Conservation (phyloP, 2,329 filamentous ascomycete species). For the Neofusicoccum sp. region DNA sequence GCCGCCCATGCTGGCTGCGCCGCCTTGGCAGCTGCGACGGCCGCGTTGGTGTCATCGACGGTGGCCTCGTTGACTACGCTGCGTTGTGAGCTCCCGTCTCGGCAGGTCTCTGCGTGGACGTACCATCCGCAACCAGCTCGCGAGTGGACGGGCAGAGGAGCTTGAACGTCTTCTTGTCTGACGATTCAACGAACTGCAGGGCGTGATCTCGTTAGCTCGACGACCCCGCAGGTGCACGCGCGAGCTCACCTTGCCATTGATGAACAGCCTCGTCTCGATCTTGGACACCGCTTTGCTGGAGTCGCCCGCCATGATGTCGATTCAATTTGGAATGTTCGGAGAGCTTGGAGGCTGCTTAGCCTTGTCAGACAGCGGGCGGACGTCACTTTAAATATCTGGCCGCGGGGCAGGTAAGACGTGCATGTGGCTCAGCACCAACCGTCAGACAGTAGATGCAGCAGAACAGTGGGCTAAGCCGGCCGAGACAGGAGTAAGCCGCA, state of each 20-base stretch:
- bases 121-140: conserved; percentile 32
- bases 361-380: background rate
- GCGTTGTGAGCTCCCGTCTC: background rate
- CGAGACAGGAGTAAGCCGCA: too few relatives aligned
- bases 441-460: background rate
- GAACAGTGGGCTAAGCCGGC: too few relatives aligned
- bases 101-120: background rate
- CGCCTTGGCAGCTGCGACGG: conserved; percentile 31
- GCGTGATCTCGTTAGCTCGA: conserved; percentile 21
- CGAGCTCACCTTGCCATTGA: conserved; percentile 6
- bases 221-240: too few relatives aligned
- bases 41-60: conserved; percentile 29
- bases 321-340: background rate
- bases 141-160: conserved; percentile 34
- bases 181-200: conserved; percentile 33
- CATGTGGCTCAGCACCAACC: background rate
- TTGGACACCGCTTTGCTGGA: background rate
- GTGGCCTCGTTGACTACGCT: conserved; percentile 24
- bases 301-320: background rate
- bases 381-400: background rate
- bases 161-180: conserved; percentile 32
- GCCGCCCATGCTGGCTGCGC: conserved; percentile 37
- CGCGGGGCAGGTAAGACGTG: background rate
- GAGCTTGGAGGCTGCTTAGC: background rate
- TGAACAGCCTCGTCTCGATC: conserved; percentile 19